Percentiles rank a stretch among this genome's conserved stretches.
Evolutionary conservation across 2,329 filamentous ascomycete genomes (phyloP).

Genomic region (Volutella citrinella): DNA sequence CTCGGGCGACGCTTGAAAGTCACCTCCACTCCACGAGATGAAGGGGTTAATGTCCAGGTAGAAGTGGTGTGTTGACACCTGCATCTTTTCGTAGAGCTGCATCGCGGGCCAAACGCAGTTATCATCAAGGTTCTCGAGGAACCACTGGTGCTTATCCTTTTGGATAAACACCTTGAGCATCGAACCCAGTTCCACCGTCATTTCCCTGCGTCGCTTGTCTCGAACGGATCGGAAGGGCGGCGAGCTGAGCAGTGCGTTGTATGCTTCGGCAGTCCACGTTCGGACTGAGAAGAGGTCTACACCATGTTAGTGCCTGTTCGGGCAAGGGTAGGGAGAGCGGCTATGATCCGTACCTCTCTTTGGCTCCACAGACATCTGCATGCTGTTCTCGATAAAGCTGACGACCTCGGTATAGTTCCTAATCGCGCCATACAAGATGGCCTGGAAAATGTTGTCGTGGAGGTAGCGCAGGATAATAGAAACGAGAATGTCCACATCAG

Average conservation of each 20-base stretch:
- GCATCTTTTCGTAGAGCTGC: slow-evolving; percentile 36
- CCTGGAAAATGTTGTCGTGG: slow-evolving; percentile 34
- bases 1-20: slow-evolving; percentile 25
- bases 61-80: slow-evolving; percentile 36
- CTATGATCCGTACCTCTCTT: slow-evolving; percentile 30
- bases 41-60: slow-evolving; percentile 33
- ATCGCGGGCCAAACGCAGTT: slow-evolving; percentile 34
- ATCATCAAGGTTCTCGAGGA: slow-evolving; percentile 22
- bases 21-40: slow-evolving; percentile 21
- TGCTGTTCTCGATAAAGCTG: slow-evolving; percentile 31
- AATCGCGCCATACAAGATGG: slow-evolving; percentile 27
- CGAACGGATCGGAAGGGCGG: slow-evolving; percentile 27
- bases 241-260: slow-evolving; percentile 32
- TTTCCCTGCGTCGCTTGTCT: slow-evolving; percentile 17
- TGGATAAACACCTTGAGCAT: slow-evolving; percentile 27
- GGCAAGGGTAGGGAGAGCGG: not conserved
- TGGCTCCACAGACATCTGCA: slow-evolving; percentile 34
- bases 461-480: slow-evolving; percentile 35
- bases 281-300: slow-evolving; percentile 35
- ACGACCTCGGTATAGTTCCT: slow-evolving; percentile 24
- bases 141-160: slow-evolving; percentile 20
- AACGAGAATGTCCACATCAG: slow-evolving; percentile 35
- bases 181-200: slow-evolving; percentile 27
- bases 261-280: slow-evolving; percentile 37
- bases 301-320: not conserved